phyloP scores from a whole-genome alignment of 495 filamentous ascomycete species.

The Entonaema liquescens region DNA sequence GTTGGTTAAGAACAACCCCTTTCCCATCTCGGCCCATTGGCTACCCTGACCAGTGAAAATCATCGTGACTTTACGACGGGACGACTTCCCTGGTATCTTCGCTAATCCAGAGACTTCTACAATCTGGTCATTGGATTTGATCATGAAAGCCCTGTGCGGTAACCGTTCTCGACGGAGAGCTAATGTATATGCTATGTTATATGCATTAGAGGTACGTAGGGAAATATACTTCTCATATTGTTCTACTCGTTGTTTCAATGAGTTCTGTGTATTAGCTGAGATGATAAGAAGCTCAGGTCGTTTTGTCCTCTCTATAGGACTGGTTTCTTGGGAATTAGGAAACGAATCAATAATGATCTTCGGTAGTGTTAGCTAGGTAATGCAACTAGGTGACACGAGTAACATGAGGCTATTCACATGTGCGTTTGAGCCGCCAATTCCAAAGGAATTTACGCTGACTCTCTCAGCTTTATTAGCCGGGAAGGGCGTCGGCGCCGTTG shows the following conservation, averaged over 20 bases:
- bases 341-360: not conserved
- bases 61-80: conserved; percentile 40
- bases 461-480: conserved; percentile 37
- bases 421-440: conserved; percentile 60
- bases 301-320: not conserved
- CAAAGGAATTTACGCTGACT: conserved; percentile 57
- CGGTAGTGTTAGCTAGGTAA: not conserved
- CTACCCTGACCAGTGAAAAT: conserved; percentile 55
- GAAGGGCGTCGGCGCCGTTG: conserved; percentile 32
- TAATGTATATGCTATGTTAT: conserved; percentile 47
- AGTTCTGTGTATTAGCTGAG: conserved; percentile 38
- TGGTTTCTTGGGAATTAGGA: not conserved
- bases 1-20: conserved; percentile 47
- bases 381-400: not conserved
- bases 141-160: conserved; percentile 42
- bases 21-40: conserved; percentile 62
- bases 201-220: conserved; percentile 12
- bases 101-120: conserved; percentile 22
- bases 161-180: conserved; percentile 41
- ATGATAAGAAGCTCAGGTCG: conserved; percentile 37
- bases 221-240: conserved; percentile 30
- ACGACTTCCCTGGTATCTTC: not conserved
- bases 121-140: conserved; percentile 26
- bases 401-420: conserved; percentile 44
- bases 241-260: conserved; percentile 28